Percentiles rank a stretch among this genome's conserved stretches.
phyloP scores from a whole-genome alignment of 2,329 filamentous ascomycete genomes.

The Chaetothyriales sp. region DNA sequence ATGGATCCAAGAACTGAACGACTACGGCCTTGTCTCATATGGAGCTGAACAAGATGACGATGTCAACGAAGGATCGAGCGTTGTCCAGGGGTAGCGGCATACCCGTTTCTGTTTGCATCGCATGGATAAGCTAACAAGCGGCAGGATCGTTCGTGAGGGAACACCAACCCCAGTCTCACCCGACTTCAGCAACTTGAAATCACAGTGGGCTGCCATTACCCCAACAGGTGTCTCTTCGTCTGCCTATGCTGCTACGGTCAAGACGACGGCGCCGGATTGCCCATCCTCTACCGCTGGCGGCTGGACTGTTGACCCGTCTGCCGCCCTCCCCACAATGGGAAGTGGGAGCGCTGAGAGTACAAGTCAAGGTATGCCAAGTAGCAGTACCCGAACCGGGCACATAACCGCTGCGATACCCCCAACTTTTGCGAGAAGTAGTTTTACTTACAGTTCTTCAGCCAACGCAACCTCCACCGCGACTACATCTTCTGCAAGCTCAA shows the following conservation, averaged over 20 bases:
- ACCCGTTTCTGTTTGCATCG: background rate
- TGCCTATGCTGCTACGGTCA: slow-evolving; percentile 52
- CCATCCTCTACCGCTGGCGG: slow-evolving; percentile 53
- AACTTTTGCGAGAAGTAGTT: slow-evolving; percentile 11
- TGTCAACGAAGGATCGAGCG: slow-evolving; percentile 38
- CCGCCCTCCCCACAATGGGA: slow-evolving; percentile 56
- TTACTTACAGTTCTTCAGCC: slow-evolving; percentile 13
- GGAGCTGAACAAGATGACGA: slow-evolving; percentile 44
- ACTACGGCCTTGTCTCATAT: slow-evolving; percentile 72
- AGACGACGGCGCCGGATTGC: slow-evolving; percentile 51
- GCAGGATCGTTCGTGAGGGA: slow-evolving; percentile 52
- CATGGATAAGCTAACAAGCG: slow-evolving; percentile 4
- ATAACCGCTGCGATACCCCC: background rate
- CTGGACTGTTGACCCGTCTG: slow-evolving; percentile 61
- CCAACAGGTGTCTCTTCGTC: slow-evolving; percentile 55
- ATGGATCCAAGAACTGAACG: slow-evolving; percentile 73
- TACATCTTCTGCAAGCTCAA: slow-evolving; percentile 7
- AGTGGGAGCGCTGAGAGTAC: slow-evolving; percentile 35
- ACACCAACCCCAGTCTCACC: slow-evolving; percentile 59
- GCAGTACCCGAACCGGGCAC: background rate
- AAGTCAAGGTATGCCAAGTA: slow-evolving; percentile 11
- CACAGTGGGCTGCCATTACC: slow-evolving; percentile 58
- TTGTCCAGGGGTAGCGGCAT: slow-evolving; percentile 42
- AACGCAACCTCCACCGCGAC: slow-evolving; percentile 2
- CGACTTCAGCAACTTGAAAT: slow-evolving; percentile 65